A percentile compares a stretch with the other conserved stretches of the same genome.
Conservation (phyloP, 306 rosid species). For the Pterocarpus santalinus region DNA sequence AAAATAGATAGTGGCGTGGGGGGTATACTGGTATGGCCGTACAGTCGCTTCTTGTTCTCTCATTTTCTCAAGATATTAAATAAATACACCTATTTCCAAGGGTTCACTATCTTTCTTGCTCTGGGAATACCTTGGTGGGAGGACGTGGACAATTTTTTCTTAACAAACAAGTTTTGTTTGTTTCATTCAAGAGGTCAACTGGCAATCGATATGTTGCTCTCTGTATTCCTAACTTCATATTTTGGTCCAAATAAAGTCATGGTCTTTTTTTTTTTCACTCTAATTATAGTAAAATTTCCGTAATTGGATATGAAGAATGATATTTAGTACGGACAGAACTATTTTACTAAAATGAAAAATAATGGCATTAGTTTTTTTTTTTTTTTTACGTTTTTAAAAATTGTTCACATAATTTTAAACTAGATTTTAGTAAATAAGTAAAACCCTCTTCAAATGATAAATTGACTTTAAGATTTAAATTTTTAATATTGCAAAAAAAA, state of each 20-base stretch:
- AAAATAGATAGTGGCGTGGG: constrained; percentile 61
- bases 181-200: constrained; percentile 10
- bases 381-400: no score
- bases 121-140: constrained; percentile 39
- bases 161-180: constrained; percentile 53
- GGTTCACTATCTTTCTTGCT: constrained; percentile 31
- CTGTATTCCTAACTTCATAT: constrained; percentile 30
- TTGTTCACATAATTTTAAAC: no score
- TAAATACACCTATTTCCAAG: constrained; percentile 28
- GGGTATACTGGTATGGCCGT: constrained; percentile 49
- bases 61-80: constrained; percentile 45
- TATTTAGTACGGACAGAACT: no score
- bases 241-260: constrained; percentile 41
- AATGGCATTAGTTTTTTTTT: no score
- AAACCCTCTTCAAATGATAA: no score
- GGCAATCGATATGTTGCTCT: constrained; percentile 39
- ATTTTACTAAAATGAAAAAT: no score
- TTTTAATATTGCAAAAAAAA: no score
- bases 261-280: no score
- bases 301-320: no score
- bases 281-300: no score
- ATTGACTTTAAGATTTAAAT: no score
- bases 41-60: constrained; percentile 50
- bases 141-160: constrained; percentile 47
- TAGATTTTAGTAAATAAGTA: no score